phyloP scores from a whole-genome alignment of 768 basidiomycete genomes.

The Lentinula raphanica region DNA sequence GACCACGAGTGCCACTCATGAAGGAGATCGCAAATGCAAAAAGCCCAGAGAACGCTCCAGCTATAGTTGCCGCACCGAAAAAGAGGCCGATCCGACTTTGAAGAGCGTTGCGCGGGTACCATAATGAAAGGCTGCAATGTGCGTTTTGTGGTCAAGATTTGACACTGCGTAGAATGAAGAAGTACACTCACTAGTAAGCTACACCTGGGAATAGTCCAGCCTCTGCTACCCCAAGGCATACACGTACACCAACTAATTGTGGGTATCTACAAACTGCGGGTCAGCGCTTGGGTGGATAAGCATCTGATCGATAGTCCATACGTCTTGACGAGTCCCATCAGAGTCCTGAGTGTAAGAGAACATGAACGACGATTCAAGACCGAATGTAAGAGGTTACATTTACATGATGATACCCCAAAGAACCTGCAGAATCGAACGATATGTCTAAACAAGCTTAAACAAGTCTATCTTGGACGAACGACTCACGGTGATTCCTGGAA shows the following conservation, averaged over 20 bases:
- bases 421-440: conserved; percentile 28
- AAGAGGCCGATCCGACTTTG: conserved; percentile 60
- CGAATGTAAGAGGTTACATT: conserved; percentile 11
- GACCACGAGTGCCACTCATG: conserved; percentile 40
- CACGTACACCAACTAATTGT: conserved; percentile 52
- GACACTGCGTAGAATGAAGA: not conserved
- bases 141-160: too few species aligned
- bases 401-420: conserved; percentile 64
- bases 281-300: not conserved
- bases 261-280: conserved; percentile 40
- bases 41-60: conserved; percentile 59
- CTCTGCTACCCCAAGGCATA: conserved; percentile 62
- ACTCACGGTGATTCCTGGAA: conserved; percentile 59
- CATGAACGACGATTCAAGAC: not conserved
- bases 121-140: conserved; percentile 49
- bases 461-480: not conserved
- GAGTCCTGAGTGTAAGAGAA: conserved; percentile 32
- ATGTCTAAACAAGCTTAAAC: not conserved
- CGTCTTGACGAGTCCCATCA: conserved; percentile 69
- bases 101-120: conserved; percentile 62
- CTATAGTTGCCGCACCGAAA: conserved; percentile 59
- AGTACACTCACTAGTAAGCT: conserved; percentile 54
- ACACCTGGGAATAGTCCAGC: conserved; percentile 72
- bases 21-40: conserved; percentile 52
- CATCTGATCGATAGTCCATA: conserved; percentile 17